Base-by-base conservation (phyloP, 2,329 filamentous ascomycete species). In the Neurospora sp. region DNA sequence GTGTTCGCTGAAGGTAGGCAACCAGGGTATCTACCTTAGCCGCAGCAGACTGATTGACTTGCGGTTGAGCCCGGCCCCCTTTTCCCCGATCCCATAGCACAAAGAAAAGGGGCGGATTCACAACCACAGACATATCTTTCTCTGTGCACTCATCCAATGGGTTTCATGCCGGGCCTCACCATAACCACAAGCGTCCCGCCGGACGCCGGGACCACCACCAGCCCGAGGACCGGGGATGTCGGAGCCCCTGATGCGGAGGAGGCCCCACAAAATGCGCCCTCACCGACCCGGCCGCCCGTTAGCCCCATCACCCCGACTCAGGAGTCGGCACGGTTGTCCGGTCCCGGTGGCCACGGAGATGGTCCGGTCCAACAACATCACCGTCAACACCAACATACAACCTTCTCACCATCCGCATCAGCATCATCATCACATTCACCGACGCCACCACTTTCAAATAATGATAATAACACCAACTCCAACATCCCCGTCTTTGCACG, bases 301-400 rank as follows among this genome's bases (percentile, higher is more conserved):
- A 87, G 85, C 72, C 86, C 86, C 68, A 83, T 87, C 72, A 87
- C 86, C 19, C 85, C 86, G 10, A 84, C 84, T 8, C 77, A 82
- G 33, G 78, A 78, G 70, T 79, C 82, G 15, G 76, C 79, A 42
- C 79, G 76, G 67, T 77, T 80, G 3, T 58, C 73, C 46, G 58
- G 46, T 52, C 46, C 40, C 39, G 72, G n/a, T 46, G 43, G 43
- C 43, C 11, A 52, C 11, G 46, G 46, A 52, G 46, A 28, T 52
- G 46, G 19, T 15, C 46, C 19, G 23, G 28, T 8, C 19, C 11
- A 52, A 8, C 19, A 52, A 17, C 68, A 71, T 1, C 73, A 76
- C 36, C 75, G 75, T 8, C 76, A 75, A 38, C 71, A 33, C 19
- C 70, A 74, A 3, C 75, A 76, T 69, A 76, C 75, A 33, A 73